These are phyloP conservation scores for Macrolepiota dolichaula DNA, from an alignment of 768 basidiomycete genomes.

Conservation along the genomic window DNA sequence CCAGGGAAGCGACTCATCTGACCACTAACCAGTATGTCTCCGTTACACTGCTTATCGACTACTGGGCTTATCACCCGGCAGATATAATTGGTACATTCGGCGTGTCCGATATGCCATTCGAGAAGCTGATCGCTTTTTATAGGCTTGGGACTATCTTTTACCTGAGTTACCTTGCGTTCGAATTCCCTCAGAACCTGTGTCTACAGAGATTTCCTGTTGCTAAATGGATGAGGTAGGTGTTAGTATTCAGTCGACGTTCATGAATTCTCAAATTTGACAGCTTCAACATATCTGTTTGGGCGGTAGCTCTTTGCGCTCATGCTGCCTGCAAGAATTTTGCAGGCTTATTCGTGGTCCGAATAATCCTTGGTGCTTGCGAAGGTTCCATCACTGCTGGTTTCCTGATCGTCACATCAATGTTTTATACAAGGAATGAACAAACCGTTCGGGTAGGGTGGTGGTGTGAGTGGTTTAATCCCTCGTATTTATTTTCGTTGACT, in stretches of 20 bases:
- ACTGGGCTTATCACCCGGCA: conserved; percentile 17
- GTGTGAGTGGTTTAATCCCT: conserved; percentile 46
- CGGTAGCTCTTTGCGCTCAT: conserved; percentile 53
- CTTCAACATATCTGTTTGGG: conserved; percentile 67
- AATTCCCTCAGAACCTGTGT: conserved; percentile 72
- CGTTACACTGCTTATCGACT: neutral
- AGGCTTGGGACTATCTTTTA: conserved; percentile 81
- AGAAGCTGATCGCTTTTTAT: neutral
- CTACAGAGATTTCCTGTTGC: conserved; percentile 73
- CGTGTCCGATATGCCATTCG: neutral
- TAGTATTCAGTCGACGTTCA: neutral
- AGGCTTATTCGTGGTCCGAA: conserved; percentile 56
- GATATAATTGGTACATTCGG: conserved; percentile 59
- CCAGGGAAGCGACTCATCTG: conserved; percentile 57
- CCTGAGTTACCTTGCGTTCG: conserved; percentile 65
- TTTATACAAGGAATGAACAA: conserved; percentile 71
- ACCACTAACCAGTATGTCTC: conserved; percentile 57
- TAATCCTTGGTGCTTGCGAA: conserved; percentile 73
- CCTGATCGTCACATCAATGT: conserved; percentile 75
- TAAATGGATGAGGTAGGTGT: conserved; percentile 71
- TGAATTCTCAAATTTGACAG: conserved; percentile 25
- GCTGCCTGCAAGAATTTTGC: conserved; percentile 72
- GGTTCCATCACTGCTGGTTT: conserved; percentile 72
- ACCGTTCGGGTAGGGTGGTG: conserved; percentile 70
- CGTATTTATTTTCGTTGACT: neutral